Percentiles rank a stretch among this genome's conserved stretches.
These are phyloP conservation scores for Neoconidiobolus thromboides DNA, from an alignment of 371 early-diverging fungal genomes.

Conservation along the genomic window DNA sequence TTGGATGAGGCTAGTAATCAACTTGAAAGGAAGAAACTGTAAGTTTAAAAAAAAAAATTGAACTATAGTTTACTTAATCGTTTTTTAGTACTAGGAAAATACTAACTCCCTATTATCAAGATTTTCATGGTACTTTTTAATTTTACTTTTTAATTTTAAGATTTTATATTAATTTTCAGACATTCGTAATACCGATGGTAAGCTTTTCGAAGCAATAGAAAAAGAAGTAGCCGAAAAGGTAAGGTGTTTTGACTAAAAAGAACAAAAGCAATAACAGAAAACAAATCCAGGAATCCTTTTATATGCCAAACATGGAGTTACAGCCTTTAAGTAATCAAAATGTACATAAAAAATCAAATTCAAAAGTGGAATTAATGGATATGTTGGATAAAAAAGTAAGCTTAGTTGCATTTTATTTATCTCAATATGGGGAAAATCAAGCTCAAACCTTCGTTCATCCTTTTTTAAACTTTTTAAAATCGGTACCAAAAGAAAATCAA, in stretches of 20 bases:
- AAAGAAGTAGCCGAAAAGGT: background rate
- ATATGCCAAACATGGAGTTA: background rate
- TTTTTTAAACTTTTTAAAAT: background rate
- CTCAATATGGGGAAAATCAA: constrained; percentile 1
- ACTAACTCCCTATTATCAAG: background rate
- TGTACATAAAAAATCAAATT: no score
- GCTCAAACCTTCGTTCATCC: background rate
- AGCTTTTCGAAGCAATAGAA: constrained; percentile 2
- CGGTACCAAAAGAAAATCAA: no score
- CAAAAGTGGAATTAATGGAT: constrained; percentile 1
- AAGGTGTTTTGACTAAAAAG: background rate
- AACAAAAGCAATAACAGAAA: background rate
- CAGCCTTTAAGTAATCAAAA: background rate
- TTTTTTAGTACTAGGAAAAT: background rate
- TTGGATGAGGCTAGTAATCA: no score
- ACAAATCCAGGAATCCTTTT: background rate
- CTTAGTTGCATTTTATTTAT: background rate
- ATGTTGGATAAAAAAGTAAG: background rate
- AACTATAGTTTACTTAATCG: background rate
- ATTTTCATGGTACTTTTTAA: constrained; percentile 2
- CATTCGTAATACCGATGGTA: background rate
- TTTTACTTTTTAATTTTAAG: background rate
- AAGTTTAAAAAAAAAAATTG: background rate
- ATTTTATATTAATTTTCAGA: background rate
- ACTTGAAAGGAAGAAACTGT: background rate